phyloP scores from a whole-genome alignment of 768 basidiomycete genomes.

The Phanerochaete carnosa region DNA sequence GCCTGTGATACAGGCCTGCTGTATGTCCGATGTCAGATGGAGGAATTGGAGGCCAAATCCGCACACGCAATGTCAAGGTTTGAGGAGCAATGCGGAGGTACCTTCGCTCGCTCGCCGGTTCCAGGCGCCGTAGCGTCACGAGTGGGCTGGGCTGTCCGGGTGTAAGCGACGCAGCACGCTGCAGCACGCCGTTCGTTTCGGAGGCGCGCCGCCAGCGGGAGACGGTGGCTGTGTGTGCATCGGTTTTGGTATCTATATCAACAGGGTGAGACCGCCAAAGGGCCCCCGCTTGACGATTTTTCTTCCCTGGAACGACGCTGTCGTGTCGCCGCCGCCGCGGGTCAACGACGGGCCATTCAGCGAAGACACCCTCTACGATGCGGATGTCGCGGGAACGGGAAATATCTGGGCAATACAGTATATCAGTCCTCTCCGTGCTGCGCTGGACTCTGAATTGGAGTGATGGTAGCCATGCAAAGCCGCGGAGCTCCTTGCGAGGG shows the following conservation, averaged over 20 bases:
- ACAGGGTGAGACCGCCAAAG: neutral
- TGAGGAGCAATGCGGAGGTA: neutral
- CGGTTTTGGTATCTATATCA: neutral
- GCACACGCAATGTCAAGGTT: neutral
- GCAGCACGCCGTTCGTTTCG: neutral
- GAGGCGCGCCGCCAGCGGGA: neutral
- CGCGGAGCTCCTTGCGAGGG: neutral
- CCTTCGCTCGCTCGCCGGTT: neutral
- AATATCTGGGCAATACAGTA: neutral
- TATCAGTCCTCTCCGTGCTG: neutral
- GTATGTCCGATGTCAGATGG: neutral
- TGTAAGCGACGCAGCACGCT: neutral
- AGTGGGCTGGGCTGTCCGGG: neutral
- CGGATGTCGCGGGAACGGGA: neutral
- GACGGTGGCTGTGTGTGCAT: neutral
- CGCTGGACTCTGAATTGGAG: neutral
- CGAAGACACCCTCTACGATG: neutral
- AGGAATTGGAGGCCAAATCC: neutral
- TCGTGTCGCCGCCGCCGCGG: neutral
- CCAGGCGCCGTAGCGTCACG: neutral
- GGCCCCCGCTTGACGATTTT: neutral
- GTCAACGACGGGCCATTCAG: neutral
- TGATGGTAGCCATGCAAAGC: slow-evolving; percentile 4
- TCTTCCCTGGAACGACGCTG: neutral
- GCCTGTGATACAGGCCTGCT: neutral